Base-by-base conservation (phyloP, 2,329 filamentous ascomycete species). In the Pseudogymnoascus sp. region DNA sequence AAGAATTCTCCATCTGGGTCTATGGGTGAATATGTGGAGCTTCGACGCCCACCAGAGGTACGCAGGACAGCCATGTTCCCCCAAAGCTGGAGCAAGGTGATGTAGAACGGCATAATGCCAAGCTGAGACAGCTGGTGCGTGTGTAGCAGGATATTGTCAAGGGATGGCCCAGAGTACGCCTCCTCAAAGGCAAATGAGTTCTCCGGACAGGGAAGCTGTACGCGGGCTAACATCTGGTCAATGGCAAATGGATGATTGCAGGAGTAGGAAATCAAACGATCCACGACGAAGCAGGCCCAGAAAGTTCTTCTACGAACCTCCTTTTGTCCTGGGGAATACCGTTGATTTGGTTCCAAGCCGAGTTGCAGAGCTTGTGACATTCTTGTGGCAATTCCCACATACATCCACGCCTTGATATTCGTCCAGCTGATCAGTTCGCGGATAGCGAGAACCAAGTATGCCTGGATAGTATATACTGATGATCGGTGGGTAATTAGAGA, bases 361-460 rank as follows among this genome's bases (percentile, higher is more conserved):
- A 66, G 61, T 15, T 62, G 63, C 4, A 66, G 23, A 15, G 64
- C 63, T 53, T 66, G 65, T 44, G 60, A 53, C 65, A 66, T 66
- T 31, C 65, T 31, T 26, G 65, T 64, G 21, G 64, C 65, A 17
- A 31, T 60, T 8, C 65, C 65, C 1, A 60, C 61, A 31, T 65
- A 65, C 63, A 66, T 66, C 64, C 64, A 66, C 21, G 65, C 59
- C 40, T 63, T 66, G n/a, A 38, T 53, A 9, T 57, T 61, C 11
- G 61, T 65, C 11, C 64, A 44, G 6, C 35, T 53, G 10, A 66
- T 31, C 13, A 66, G 44, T 26, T 66, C 65, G 11, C 64, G 47
- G 28, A 66, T 50, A 8, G 38, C 65, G 13, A 66, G 65, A 33
- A 66, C 50, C 4, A 66, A 53, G 50, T 62, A 53, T 19, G 64